These are phyloP conservation scores for Punctularia strigosozonata DNA, from an alignment of 768 basidiomycete species.

Conservation along the genomic window DNA sequence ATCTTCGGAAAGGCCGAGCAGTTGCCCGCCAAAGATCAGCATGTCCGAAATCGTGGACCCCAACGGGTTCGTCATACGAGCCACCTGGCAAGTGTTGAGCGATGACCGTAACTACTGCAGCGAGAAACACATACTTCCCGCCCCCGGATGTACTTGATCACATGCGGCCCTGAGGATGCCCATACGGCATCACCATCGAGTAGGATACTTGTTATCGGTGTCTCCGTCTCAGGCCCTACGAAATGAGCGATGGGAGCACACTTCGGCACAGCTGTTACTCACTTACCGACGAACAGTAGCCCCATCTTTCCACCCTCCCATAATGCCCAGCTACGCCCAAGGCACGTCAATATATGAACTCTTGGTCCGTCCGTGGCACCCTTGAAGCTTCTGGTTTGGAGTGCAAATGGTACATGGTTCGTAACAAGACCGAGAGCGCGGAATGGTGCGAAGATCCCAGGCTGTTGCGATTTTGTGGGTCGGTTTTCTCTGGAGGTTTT, in stretches of 20 bases:
- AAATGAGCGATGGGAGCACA: not conserved
- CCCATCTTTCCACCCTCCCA: constrained; percentile 96
- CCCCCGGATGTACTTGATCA: constrained; percentile 76
- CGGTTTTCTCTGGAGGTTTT: no score
- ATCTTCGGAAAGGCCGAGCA: constrained; percentile 72
- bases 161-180: constrained; percentile 55
- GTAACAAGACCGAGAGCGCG: constrained; percentile 92
- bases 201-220: constrained; percentile 61
- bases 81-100: constrained; percentile 29
- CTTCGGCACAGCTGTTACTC: constrained; percentile 2
- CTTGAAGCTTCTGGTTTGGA: constrained; percentile 79
- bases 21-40: constrained; percentile 67
- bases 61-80: constrained; percentile 53
- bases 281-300: constrained; percentile 87
- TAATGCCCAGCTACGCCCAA: constrained; percentile 86
- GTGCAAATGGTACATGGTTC: constrained; percentile 78
- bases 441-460: constrained; percentile 78
- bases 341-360: constrained; percentile 74
- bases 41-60: constrained; percentile 49
- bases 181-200: constrained; percentile 86
- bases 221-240: constrained; percentile 71
- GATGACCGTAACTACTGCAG: not conserved
- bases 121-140: constrained; percentile 50
- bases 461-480: constrained; percentile 8
- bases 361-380: constrained; percentile 76